These are phyloP conservation scores for Phytophthora meadii DNA, from an alignment of 352 stramenopile genomes.

Conservation along the genomic window DNA sequence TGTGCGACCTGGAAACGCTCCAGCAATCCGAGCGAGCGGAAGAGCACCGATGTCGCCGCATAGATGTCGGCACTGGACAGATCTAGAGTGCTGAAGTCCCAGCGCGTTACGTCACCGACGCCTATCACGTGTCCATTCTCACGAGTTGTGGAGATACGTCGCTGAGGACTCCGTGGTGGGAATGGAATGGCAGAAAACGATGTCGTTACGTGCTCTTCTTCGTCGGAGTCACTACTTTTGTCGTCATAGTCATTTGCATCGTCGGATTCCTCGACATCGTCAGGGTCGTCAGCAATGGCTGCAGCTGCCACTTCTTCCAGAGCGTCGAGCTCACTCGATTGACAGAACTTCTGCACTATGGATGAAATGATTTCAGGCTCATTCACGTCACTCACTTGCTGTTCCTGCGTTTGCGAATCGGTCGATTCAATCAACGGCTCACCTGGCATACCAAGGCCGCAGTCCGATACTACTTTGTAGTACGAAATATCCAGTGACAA, in stretches of 20 bases:
- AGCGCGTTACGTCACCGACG: constrained; percentile 54
- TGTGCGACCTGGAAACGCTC: constrained; percentile 58
- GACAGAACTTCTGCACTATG: constrained; percentile 70
- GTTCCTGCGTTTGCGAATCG: constrained; percentile 15
- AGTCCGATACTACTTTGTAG: constrained; percentile 72
- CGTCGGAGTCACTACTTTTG: constrained; percentile 3
- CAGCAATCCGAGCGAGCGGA: constrained; percentile 59
- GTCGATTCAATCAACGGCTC: constrained; percentile 8
- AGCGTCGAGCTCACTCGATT: constrained; percentile 52
- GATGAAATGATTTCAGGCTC: constrained; percentile 65
- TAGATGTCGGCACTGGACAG: constrained; percentile 62
- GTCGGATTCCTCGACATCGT: constrained; percentile 33
- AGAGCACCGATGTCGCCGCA: constrained; percentile 54
- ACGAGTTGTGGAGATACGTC: constrained; percentile 23
- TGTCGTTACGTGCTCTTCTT: constrained; percentile 7
- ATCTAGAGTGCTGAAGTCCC: constrained; percentile 65
- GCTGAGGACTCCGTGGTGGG: constrained; percentile 14
- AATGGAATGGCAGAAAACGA: constrained; percentile 23
- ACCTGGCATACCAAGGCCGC: constrained; percentile 32
- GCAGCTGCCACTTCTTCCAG: constrained; percentile 38
- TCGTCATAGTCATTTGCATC: constrained; percentile 16
- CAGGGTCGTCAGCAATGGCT: constrained; percentile 29
- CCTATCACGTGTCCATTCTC: constrained; percentile 46
- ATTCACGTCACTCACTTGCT: constrained; percentile 38
- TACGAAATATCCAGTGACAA: constrained; percentile 75